These are phyloP conservation scores for Mycena sp. DNA, from an alignment of 1,284 basidiomycete genomes.

Conservation along the genomic window DNA sequence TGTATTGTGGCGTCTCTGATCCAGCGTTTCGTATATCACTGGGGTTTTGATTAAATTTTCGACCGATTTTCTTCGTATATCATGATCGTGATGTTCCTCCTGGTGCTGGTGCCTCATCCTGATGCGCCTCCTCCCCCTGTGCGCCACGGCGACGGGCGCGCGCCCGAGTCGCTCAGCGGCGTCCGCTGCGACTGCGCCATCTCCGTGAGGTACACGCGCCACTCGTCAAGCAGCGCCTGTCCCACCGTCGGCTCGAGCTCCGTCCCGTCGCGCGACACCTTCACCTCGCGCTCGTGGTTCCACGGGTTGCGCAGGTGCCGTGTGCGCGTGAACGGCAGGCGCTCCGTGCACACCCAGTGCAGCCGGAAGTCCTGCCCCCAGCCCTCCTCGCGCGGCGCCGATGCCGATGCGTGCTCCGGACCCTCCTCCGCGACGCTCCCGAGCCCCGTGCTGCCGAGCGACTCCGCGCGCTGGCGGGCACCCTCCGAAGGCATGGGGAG, in stretches of 20 bases:
- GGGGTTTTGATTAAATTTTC: conserved; percentile 22
- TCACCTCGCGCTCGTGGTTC: conserved; percentile 92
- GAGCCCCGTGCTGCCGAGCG: conserved; percentile 1
- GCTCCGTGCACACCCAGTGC: conserved; percentile 83
- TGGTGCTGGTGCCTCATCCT: too few relatives aligned
- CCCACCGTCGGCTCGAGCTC: conserved; percentile 90
- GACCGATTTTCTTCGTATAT: conserved; percentile 32
- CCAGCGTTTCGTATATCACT: conserved; percentile 18
- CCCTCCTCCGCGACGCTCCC: conserved; percentile 5
- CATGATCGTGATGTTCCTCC: conserved; percentile 32
- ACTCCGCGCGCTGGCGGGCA: background rate
- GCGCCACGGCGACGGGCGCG: background rate
- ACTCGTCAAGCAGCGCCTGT: conserved; percentile 78
- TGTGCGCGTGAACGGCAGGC: conserved; percentile 82
- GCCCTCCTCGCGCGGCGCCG: conserved; percentile 43
- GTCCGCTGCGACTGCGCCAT: conserved; percentile 20
- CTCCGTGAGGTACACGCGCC: conserved; percentile 56
- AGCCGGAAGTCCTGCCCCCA: conserved; percentile 87
- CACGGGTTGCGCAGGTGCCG: conserved; percentile 90
- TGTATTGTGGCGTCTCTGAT: conserved; percentile 11
- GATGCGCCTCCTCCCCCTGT: conserved; percentile 11
- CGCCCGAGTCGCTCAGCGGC: conserved; percentile 22
- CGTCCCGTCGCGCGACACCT: conserved; percentile 92
- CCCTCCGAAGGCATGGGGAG: too few relatives aligned
- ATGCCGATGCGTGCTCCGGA: too few relatives aligned